phyloP scores from a whole-genome alignment of 2,329 filamentous ascomycete genomes.

The Penicillium sp. region DNA sequence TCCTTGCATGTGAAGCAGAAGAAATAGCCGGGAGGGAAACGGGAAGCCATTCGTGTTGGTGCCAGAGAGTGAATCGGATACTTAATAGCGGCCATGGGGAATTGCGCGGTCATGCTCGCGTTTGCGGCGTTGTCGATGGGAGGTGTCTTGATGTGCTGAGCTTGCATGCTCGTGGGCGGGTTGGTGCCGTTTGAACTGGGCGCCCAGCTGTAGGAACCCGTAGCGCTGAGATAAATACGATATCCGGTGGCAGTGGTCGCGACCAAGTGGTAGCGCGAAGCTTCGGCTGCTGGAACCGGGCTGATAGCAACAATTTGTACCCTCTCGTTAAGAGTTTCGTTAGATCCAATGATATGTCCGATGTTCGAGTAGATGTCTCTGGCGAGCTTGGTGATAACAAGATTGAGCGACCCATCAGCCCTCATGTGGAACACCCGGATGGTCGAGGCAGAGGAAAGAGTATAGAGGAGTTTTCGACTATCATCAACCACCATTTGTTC shows the following conservation, averaged over 20 bases:
- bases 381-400: slow-evolving; percentile 57
- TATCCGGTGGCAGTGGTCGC: slow-evolving; percentile 88
- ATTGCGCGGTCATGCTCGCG: slow-evolving; percentile 22
- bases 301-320: slow-evolving; percentile 80
- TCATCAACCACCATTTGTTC: slow-evolving; percentile 84
- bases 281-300: slow-evolving; percentile 78
- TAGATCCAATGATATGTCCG: slow-evolving; percentile 74
- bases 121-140: slow-evolving; percentile 49
- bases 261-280: slow-evolving; percentile 81
- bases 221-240: slow-evolving; percentile 87
- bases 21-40: slow-evolving; percentile 86
- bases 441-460: slow-evolving; percentile 80
- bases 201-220: slow-evolving; percentile 61
- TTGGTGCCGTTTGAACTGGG: slow-evolving; percentile 59
- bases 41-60: slow-evolving; percentile 40
- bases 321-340: slow-evolving; percentile 67
- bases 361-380: slow-evolving; percentile 64
- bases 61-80: slow-evolving; percentile 46
- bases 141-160: slow-evolving; percentile 95
- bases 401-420: slow-evolving; percentile 50
- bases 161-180: slow-evolving; percentile 90
- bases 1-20: slow-evolving; percentile 73
- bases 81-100: slow-evolving; percentile 45
- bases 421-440: slow-evolving; percentile 92
- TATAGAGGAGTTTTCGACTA: slow-evolving; percentile 82